phyloP scores from a whole-genome alignment of 1,284 basidiomycete genomes.

The Kalmanozyma brasiliensis region DNA sequence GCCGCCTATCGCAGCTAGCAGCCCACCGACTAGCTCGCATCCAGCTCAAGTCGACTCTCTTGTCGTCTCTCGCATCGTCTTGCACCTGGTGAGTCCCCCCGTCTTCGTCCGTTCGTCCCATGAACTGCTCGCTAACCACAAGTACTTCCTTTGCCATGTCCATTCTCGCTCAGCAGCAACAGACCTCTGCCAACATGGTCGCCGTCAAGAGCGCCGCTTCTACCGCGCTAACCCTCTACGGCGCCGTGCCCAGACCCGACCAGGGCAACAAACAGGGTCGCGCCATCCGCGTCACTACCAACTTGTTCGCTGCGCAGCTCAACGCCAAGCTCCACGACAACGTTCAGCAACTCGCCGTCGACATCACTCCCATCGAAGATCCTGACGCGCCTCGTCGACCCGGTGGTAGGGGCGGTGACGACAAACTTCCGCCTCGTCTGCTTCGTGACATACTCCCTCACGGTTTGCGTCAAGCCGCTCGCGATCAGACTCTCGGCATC shows the following conservation, averaged over 20 bases:
- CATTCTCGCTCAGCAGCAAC: not conserved
- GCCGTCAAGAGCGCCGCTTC: constrained; percentile 7
- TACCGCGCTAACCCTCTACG: constrained; percentile 27
- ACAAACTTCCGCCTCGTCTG: constrained; percentile 21
- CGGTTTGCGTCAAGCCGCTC: constrained; percentile 15
- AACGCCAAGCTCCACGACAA: not conserved
- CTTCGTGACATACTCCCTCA: constrained; percentile 18
- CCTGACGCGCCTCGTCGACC: not conserved
- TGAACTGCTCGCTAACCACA: too few relatives aligned
- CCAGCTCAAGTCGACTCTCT: not conserved
- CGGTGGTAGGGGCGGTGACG: not conserved
- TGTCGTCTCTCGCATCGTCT: not conserved
- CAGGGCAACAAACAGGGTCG: constrained; percentile 45
- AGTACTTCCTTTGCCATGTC: too few relatives aligned
- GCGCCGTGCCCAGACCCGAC: constrained; percentile 43
- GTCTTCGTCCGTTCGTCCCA: too few relatives aligned
- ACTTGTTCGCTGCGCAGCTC: constrained; percentile 22
- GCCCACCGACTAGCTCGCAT: not conserved
- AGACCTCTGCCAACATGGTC: constrained; percentile 3
- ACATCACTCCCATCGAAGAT: constrained; percentile 33
- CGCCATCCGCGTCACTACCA: constrained; percentile 25
- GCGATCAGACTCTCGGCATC: constrained; percentile 16
- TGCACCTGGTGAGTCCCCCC: too few relatives aligned
- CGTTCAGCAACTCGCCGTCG: constrained; percentile 42
- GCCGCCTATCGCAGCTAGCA: too few relatives aligned